These are phyloP conservation scores for Trametes gibbosa DNA, from an alignment of 768 basidiomycete genomes.

Conservation along the genomic window DNA sequence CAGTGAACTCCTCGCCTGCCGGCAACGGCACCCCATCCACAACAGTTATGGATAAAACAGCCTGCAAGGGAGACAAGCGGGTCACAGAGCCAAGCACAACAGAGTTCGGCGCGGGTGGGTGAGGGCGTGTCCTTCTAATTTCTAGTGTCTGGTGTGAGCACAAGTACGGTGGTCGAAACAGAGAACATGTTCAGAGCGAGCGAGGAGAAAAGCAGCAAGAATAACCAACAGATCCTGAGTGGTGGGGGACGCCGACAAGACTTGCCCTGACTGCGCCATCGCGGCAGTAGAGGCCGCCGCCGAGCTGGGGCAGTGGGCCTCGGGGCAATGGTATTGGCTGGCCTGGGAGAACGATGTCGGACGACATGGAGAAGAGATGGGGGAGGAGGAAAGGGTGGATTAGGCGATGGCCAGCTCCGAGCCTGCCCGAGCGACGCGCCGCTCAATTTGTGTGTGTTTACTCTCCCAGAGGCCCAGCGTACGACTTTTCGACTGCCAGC, in stretches of 20 bases:
- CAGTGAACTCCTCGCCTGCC: constrained; percentile 82
- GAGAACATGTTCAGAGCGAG: constrained; percentile 18
- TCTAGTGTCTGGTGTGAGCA: constrained; percentile 47
- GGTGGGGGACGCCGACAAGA: constrained; percentile 60
- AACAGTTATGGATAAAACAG: constrained; percentile 77
- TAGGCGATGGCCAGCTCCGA: constrained; percentile 14
- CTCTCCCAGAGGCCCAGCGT: constrained; percentile 21
- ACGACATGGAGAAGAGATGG: constrained; percentile 16
- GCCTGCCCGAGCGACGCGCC: constrained; percentile 20
- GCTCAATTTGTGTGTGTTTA: constrained; percentile 26
- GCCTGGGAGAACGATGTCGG: constrained; percentile 60
- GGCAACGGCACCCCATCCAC: constrained; percentile 86
- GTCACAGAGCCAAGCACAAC: constrained; percentile 79
- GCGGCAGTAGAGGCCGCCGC: constrained; percentile 63
- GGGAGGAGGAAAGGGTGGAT: background rate
- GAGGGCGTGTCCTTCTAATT: constrained; percentile 62
- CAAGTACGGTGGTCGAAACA: constrained; percentile 1
- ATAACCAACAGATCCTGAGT: constrained; percentile 66
- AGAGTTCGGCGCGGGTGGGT: constrained; percentile 73
- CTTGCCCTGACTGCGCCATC: constrained; percentile 67
- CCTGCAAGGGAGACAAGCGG: constrained; percentile 81
- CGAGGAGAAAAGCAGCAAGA: constrained; percentile 24
- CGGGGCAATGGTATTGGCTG: constrained; percentile 65
- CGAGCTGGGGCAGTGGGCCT: constrained; percentile 55
- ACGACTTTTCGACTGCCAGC: constrained; percentile 24